Evolutionary conservation across 257 asterid genomes (phyloP).

Genomic region (Fraxinus excelsior): DNA sequence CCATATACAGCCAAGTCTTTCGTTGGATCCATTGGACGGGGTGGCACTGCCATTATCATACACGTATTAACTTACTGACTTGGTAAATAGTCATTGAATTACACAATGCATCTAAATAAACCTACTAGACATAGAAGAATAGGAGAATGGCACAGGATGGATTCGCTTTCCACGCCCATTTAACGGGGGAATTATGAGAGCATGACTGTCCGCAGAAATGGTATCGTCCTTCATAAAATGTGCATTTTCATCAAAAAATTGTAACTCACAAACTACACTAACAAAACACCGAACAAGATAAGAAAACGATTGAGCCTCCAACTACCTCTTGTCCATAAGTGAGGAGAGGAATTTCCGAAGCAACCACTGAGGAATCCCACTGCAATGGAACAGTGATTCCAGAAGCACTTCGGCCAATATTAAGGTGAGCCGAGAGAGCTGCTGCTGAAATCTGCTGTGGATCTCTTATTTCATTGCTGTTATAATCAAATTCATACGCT

Average conservation of each 20-base stretch:
- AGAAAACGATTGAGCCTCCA: constrained; percentile 1
- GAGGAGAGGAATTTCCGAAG: constrained; percentile 76
- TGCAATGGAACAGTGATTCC: constrained; percentile 60
- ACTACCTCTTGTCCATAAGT: constrained; percentile 91
- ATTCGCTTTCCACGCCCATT: constrained; percentile 65
- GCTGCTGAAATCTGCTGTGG: constrained; percentile 56
- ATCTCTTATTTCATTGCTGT: constrained; percentile 38
- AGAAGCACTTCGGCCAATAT: constrained; percentile 49
- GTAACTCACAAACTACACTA: background rate
- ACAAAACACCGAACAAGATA: background rate
- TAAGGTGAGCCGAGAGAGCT: constrained; percentile 48
- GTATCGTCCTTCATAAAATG: constrained; percentile 59
- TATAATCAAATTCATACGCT: constrained; percentile 73
- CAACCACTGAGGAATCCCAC: constrained; percentile 50
- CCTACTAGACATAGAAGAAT: constrained; percentile 75
- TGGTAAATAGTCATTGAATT: constrained; percentile 10
- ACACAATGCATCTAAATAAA: constrained; percentile 1
- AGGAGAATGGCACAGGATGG: constrained; percentile 66
- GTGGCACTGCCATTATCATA: constrained; percentile 53
- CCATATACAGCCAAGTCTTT: constrained; percentile 88
- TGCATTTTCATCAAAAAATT: constrained; percentile 3
- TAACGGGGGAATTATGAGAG: constrained; percentile 76
- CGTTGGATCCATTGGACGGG: constrained; percentile 89
- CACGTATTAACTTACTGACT: constrained; percentile 13
- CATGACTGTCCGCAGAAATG: constrained; percentile 82